Evolutionary conservation across 768 basidiomycete genomes (phyloP).

Genomic region (Cystofilobasidium macerans): DNA sequence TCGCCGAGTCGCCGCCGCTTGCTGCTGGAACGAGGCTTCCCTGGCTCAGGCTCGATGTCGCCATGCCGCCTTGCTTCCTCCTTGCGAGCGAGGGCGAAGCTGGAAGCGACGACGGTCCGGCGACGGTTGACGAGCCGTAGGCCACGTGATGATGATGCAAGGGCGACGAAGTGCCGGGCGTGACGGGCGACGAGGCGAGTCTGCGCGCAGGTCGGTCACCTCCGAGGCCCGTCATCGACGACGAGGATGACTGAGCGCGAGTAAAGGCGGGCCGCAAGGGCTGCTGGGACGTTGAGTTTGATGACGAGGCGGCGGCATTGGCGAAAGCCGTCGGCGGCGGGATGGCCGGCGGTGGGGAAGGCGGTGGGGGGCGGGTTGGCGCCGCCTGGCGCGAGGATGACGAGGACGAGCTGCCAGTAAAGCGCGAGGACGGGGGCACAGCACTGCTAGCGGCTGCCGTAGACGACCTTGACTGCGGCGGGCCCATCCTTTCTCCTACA

Average conservation of each 20-base stretch:
- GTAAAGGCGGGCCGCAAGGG: neutral
- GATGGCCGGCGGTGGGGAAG: neutral
- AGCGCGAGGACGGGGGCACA: too few species aligned
- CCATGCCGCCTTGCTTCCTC: neutral
- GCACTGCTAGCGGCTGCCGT: neutral
- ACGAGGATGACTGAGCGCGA: neutral
- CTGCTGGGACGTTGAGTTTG: neutral
- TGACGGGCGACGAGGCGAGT: neutral
- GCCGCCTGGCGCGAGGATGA: neutral
- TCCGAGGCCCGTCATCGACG: neutral
- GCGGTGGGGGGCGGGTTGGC: neutral
- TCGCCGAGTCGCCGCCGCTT: neutral
- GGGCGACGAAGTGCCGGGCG: neutral
- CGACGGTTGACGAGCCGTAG: too few species aligned
- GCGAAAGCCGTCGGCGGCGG: neutral
- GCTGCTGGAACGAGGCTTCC: neutral
- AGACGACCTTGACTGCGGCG: neutral
- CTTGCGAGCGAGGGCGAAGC: neutral
- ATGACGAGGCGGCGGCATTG: slow-evolving; percentile 3
- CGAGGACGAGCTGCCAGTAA: neutral
- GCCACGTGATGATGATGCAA: neutral
- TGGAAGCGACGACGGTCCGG: neutral
- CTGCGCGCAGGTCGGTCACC: neutral
- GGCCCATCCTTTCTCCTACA: neutral
- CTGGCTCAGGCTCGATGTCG: neutral